Base-by-base conservation (phyloP, 208 protist genomes). In the Acanthamoeba comandoni region DNA sequence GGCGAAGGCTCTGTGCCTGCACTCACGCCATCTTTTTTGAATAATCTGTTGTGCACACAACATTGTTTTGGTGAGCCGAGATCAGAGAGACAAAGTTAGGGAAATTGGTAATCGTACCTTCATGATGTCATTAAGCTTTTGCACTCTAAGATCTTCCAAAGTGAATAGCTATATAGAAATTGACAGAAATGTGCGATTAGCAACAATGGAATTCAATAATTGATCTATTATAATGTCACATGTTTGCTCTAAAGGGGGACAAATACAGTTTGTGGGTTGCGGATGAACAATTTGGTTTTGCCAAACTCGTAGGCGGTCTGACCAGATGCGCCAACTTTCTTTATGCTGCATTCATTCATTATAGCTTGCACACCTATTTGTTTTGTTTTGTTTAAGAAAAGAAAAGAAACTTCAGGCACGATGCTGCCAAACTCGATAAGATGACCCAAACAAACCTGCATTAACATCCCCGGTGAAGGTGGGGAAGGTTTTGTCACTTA, bases 261-360 rank as follows among this genome's bases (percentile, higher is more conserved):
- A 26, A 29, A 60, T 91, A 95, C 92, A 80, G 97, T 97, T 67
- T 97, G 93, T 39, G 98, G 98, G 71, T 97, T 95, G 52, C 97
- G 95, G 58, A 99, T 97, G 91, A 99, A 99, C 31, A 99, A 86
- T 85, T 98, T 98, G 35, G 96, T 97, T 39, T 93, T 91, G 52
- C 98, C 98, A 9, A 98, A 89, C 87, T 96, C 94, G 69, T 94
- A 97, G 86, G 95, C 92, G 26, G 92, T 92, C 94, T 94, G 92
- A 84, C 80, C 80, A 22, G 60, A 58, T 22, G 15, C 19, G 15
- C 13, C 58, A 19, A 58, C 35, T 53, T 67, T 26, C 80, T 97
- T 92, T 4, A 95, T 57, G 52, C 91, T 91, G 9, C 82, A 53
- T 85, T 95, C 94, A 9, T 94, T 62, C 12, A 97, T 85, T 65